phyloP scores from a whole-genome alignment of 352 stramenopile genomes.

The Phytophthora aleatoria region DNA sequence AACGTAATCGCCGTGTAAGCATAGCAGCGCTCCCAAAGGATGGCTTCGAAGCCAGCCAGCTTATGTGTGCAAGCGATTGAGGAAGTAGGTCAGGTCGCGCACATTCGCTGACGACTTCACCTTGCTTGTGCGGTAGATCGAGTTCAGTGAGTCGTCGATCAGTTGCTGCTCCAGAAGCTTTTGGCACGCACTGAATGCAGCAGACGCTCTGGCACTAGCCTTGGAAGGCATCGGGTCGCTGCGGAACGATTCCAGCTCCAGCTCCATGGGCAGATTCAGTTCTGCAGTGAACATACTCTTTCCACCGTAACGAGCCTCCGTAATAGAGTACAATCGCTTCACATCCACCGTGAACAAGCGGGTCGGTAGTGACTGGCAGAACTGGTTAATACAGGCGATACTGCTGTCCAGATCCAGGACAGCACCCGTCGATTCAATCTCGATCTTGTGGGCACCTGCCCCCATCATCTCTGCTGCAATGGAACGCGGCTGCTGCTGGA shows the following conservation, averaged over 20 bases:
- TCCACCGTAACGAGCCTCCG: conserved; percentile 34
- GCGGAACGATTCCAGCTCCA: conserved; percentile 52
- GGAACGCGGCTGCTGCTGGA: conserved; percentile 62
- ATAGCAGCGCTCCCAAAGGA: background rate
- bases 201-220: conserved; percentile 55
- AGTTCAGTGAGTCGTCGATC: conserved; percentile 75
- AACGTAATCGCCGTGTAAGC: background rate
- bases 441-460: conserved; percentile 36
- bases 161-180: conserved; percentile 52
- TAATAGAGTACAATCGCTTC: conserved; percentile 64
- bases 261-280: conserved; percentile 55
- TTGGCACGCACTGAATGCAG: conserved; percentile 64
- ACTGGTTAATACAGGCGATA: conserved; percentile 75
- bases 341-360: conserved; percentile 56
- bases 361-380: conserved; percentile 71
- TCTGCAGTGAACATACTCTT: conserved; percentile 54
- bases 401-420: conserved; percentile 78
- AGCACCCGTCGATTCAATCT: conserved; percentile 61
- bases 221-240: conserved; percentile 63
- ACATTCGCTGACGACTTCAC: conserved; percentile 38
- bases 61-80: conserved; percentile 49
- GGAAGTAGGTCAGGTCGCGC: conserved; percentile 62
- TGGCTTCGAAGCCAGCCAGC: background rate
- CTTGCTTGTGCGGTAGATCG: conserved; percentile 74
- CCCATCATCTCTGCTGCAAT: conserved; percentile 49